Conservation (phyloP, 495 filamentous ascomycete species). For the Trichoderma virens region DNA sequence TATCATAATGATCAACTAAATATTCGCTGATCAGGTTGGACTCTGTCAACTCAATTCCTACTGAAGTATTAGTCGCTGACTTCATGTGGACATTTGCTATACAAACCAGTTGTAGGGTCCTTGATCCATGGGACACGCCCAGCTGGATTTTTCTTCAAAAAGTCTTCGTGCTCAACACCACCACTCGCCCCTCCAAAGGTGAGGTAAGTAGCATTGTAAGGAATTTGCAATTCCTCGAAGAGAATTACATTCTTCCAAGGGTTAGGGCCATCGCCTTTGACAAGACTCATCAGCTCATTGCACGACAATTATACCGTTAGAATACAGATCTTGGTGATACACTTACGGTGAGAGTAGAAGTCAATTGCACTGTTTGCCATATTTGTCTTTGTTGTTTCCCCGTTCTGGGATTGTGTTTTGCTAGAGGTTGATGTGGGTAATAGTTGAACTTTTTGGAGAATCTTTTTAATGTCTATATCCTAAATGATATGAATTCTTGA, state of each 20-base stretch:
- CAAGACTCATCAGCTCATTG: background rate
- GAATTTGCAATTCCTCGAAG: background rate
- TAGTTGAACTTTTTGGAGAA: background rate
- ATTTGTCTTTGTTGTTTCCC: background rate
- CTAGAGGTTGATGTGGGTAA: background rate
- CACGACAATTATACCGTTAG: background rate
- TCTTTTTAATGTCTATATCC: background rate
- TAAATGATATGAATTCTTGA: background rate
- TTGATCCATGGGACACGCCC: background rate
- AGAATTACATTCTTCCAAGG: background rate
- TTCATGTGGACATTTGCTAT: background rate
- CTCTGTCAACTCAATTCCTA: background rate
- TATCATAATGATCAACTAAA: background rate
- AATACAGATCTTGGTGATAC: background rate
- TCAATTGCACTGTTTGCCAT: background rate
- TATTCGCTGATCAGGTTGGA: background rate
- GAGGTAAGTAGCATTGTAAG: background rate
- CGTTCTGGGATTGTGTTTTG: background rate
- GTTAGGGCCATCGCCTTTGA: background rate
- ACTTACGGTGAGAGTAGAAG: background rate
- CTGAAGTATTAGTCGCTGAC: background rate
- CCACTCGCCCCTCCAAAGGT: background rate
- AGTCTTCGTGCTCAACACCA: background rate
- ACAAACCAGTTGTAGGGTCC: background rate
- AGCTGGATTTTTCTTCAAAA: background rate